Base-by-base conservation (phyloP, 495 filamentous ascomycete genomes). In the Penicillium atrosanguineum region DNA sequence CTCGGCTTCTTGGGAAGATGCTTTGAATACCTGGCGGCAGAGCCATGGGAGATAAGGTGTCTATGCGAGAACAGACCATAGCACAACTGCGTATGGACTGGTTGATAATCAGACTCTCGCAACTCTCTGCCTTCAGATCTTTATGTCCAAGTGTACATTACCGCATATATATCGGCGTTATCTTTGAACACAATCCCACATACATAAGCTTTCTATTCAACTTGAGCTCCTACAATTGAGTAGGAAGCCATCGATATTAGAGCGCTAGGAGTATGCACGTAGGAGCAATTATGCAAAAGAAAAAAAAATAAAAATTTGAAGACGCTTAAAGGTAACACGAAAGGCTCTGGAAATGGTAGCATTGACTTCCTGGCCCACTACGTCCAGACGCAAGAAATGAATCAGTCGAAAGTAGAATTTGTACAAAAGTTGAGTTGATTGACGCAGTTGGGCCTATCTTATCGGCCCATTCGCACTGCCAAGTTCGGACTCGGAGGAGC, bases 11-110 rank as follows among this genome's bases (percentile, higher is more conserved):
- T 88, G 85, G 77, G 83, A 92, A 59, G 76, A 78, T 46, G 86
- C 82, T 12, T 68, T 89, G 29, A 75, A 87, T 62, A 70, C 61
- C 34, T 91, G 80, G 82, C 83, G 76, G 66, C 76, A 69, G 59
- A 69, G 50, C 44, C 62, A 63, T 23, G 66, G 62, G 28, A 63
- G 50, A 53, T 69, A 48, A 50, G 4, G 29, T 14, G 9, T 34
- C 18, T 29, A 16, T 12, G 16, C n/a, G 26, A 46, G 14, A 34
- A 59, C 21, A 43, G 41, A 20, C 21, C 29, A 40, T 53, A 8
- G 23, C 9, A 2, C 20, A 41, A 15, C 3, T 46, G 34, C 20
- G 52, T 37, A 36, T 47, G n/a, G 44, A 14, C 52, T 45, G 28
- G 36, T 50, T 48, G 48, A 39, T 37, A 44, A 50, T 44, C 29